These are phyloP conservation scores for Smittium mucronatum DNA, from an alignment of 371 early-diverging fungal species.

Conservation along the genomic window DNA sequence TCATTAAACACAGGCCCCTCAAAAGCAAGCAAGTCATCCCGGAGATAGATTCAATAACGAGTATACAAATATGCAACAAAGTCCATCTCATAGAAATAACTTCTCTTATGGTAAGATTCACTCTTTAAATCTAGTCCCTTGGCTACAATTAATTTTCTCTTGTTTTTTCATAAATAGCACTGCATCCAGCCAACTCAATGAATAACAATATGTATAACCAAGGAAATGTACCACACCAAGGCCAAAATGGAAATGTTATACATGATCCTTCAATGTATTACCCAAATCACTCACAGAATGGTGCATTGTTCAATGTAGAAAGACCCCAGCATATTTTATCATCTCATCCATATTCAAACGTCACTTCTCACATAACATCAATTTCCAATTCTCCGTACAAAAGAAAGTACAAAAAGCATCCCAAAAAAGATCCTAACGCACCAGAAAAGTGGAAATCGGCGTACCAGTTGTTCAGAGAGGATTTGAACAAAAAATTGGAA, in stretches of 20 bases:
- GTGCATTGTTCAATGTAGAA: slow-evolving; percentile 2
- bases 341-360: slow-evolving; percentile 15
- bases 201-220: slow-evolving; percentile 5
- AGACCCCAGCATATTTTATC: slow-evolving; percentile 18
- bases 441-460: slow-evolving; percentile 34
- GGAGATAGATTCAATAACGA: slow-evolving; percentile 3
- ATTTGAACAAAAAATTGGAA: slow-evolving; percentile 28
- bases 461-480: slow-evolving; percentile 33
- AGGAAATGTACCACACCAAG: neutral
- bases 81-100: neutral
- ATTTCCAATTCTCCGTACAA: slow-evolving; percentile 17
- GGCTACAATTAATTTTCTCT: neutral
- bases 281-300: neutral
- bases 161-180: neutral
- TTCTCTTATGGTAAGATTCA: slow-evolving; percentile 10
- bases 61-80: slow-evolving; percentile 1
- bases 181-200: slow-evolving; percentile 5
- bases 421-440: slow-evolving; percentile 31
- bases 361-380: slow-evolving; percentile 17
- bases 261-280: slow-evolving; percentile 6
- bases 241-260: slow-evolving; percentile 10
- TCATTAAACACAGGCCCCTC: neutral
- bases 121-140: slow-evolving; percentile 6
- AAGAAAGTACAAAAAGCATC: slow-evolving; percentile 31
- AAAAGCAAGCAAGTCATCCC: slow-evolving; percentile 5